A percentile compares a stretch with the other conserved stretches of the same genome.
Conservation (phyloP, 306 rosid species). For the Inga leiocalycina region DNA sequence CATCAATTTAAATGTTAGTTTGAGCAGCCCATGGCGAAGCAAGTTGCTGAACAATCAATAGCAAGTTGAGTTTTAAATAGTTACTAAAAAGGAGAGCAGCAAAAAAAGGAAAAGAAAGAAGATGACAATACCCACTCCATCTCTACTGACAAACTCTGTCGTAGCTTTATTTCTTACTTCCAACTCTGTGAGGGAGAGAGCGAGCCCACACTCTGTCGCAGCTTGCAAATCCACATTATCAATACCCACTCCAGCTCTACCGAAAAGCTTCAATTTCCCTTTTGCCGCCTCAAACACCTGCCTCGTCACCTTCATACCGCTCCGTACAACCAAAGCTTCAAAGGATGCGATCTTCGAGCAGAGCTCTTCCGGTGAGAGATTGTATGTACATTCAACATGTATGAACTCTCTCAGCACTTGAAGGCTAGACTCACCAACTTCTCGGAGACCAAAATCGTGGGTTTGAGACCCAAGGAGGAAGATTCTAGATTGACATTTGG, state of each 20-base stretch:
- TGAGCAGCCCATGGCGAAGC: too few species aligned
- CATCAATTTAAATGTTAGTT: too few species aligned
- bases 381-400: slow-evolving; percentile 55
- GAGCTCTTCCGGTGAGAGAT: slow-evolving; percentile 53
- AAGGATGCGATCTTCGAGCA: slow-evolving; percentile 56
- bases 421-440: slow-evolving; percentile 69
- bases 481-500: slow-evolving; percentile 13
- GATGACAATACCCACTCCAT: too few species aligned
- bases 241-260: slow-evolving; percentile 82
- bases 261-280: slow-evolving; percentile 71
- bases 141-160: too few species aligned
- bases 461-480: slow-evolving; percentile 5
- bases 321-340: slow-evolving; percentile 70
- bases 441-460: slow-evolving; percentile 66
- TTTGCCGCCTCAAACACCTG: slow-evolving; percentile 58
- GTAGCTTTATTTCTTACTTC: too few species aligned
- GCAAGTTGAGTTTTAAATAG: too few species aligned
- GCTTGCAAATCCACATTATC: slow-evolving; percentile 82
- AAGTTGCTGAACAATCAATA: too few species aligned
- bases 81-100: too few species aligned
- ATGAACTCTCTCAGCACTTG: slow-evolving; percentile 49
- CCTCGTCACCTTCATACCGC: slow-evolving; percentile 66
- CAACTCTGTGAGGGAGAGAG: too few species aligned
- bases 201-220: slow-evolving; percentile 66
- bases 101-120: too few species aligned